Conservation (phyloP, 177 flowering plant genomes). For the Tripterygium wilfordii region DNA sequence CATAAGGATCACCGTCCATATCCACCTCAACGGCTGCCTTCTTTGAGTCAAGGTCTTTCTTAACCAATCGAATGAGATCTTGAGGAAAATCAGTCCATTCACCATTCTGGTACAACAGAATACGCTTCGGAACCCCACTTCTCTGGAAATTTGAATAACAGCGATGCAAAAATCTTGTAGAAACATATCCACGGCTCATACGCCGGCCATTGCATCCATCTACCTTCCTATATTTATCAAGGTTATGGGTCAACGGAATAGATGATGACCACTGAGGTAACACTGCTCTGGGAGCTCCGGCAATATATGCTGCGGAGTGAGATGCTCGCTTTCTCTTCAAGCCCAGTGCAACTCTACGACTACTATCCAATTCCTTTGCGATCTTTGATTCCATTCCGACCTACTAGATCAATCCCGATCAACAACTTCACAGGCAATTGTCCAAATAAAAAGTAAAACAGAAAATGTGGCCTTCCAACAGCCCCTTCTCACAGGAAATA, state of each 20-base stretch:
- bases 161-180: conserved; percentile 33
- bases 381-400: conserved; percentile 49
- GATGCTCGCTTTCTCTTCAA: conserved; percentile 45
- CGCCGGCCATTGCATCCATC: conserved; percentile 28
- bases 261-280: conserved; percentile 14
- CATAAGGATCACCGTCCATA: conserved; percentile 30
- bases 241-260: conserved; percentile 20
- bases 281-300: conserved; percentile 23
- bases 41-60: conserved; percentile 48
- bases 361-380: conserved; percentile 63
- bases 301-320: conserved; percentile 16
- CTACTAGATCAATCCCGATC: conserved; percentile 39
- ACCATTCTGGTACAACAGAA: conserved; percentile 57
- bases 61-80: conserved; percentile 34
- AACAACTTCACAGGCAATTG: conserved; percentile 19
- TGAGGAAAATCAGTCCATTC: conserved; percentile 68
- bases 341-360: conserved; percentile 20
- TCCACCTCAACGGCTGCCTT: conserved; percentile 53
- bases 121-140: conserved; percentile 49
- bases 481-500: conserved; percentile 17
- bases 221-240: conserved; percentile 41
- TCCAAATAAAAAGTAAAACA: conserved; percentile 12
- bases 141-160: conserved; percentile 58
- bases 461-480: conserved; percentile 10
- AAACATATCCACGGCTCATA: conserved; percentile 13